phyloP scores from a whole-genome alignment of 2,329 filamentous ascomycete genomes.

The Aspergillus jensenii region DNA sequence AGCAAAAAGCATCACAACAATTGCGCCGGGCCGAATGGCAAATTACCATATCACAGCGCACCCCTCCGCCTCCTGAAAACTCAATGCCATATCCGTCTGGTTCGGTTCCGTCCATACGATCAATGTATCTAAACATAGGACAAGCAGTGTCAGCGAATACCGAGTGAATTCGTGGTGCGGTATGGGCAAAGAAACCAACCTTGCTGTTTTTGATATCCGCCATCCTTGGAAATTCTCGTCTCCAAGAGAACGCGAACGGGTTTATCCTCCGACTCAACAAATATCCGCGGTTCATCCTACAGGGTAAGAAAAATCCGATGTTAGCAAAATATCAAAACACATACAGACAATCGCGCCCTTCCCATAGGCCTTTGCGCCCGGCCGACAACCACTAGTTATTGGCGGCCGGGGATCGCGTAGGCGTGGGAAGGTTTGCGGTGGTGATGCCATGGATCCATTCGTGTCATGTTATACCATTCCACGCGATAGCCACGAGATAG shows the following conservation, averaged over 20 bases:
- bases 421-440: neutral
- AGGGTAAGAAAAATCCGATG: neutral
- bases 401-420: constrained; percentile 14
- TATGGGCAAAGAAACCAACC: constrained; percentile 50
- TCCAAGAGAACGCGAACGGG: constrained; percentile 80
- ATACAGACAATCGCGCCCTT: constrained; percentile 15
- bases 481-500: constrained; percentile 10
- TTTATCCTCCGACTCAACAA: constrained; percentile 91
- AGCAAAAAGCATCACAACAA: constrained; percentile 17
- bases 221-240: constrained; percentile 86
- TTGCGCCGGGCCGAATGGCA: neutral
- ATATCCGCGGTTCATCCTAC: constrained; percentile 80
- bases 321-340: constrained; percentile 12
- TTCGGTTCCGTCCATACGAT: constrained; percentile 97
- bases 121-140: constrained; percentile 70
- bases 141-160: constrained; percentile 23
- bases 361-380: constrained; percentile 19
- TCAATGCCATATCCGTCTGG: constrained; percentile 93
- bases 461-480: neutral
- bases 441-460: constrained; percentile 8
- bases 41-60: constrained; percentile 85
- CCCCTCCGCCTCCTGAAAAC: constrained; percentile 95
- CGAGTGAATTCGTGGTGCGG: neutral
- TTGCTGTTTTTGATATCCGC: constrained; percentile 98
- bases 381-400: constrained; percentile 8